phyloP scores from a whole-genome alignment of 1,139 yeast species.

The Suhomyces choctaworum region DNA sequence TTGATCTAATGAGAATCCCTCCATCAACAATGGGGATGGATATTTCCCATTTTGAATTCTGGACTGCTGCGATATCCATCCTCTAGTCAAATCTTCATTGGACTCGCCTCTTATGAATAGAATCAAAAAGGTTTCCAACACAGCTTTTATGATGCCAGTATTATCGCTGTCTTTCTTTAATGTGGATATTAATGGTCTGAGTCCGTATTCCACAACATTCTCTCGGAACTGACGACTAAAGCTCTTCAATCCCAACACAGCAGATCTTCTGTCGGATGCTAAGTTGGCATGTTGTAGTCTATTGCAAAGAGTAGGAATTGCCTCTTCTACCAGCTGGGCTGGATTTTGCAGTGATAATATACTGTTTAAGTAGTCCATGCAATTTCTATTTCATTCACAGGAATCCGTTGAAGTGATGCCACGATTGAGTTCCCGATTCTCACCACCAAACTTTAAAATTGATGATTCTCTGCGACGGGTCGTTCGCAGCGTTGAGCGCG shows the following conservation, averaged over 20 bases:
- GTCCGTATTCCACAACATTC: conserved; percentile 83
- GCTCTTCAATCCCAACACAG: conserved; percentile 85
- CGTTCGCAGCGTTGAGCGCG: too few relatives aligned
- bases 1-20: conserved; percentile 67
- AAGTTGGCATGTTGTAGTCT: conserved; percentile 80
- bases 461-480: too few relatives aligned
- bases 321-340: conserved; percentile 70
- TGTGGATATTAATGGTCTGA: conserved; percentile 71
- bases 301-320: conserved; percentile 87
- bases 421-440: too few relatives aligned
- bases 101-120: conserved; percentile 64
- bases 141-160: conserved; percentile 72
- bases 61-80: conserved; percentile 76
- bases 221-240: conserved; percentile 90
- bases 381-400: too few relatives aligned
- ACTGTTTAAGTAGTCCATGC: conserved; percentile 47
- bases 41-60: conserved; percentile 77
- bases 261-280: conserved; percentile 86
- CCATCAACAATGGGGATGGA: conserved; percentile 74
- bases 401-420: too few relatives aligned
- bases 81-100: conserved; percentile 56
- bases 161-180: conserved; percentile 69
- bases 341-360: conserved; percentile 35
- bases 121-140: conserved; percentile 81
- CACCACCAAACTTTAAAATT: too few relatives aligned